Conservation (phyloP, 2,329 filamentous ascomycete species). For the Arthrobotrys conoides region DNA sequence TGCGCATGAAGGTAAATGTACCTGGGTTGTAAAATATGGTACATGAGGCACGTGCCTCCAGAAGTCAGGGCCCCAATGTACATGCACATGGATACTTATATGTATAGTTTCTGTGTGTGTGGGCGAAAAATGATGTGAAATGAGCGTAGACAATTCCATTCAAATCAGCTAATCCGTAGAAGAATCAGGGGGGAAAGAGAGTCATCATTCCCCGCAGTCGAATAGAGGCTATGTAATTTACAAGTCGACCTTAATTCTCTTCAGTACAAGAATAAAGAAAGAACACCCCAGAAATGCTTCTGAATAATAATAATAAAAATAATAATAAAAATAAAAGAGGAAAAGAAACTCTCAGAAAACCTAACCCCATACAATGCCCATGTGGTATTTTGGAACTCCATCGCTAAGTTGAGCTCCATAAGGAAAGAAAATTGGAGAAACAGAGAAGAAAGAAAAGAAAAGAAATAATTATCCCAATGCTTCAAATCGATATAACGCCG, state of each 20-base stretch:
- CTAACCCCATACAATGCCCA: constrained; percentile 50
- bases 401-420: constrained; percentile 48
- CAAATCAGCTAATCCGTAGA: constrained; percentile 5
- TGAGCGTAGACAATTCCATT: constrained; percentile 20
- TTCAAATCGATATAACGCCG: constrained; percentile 43
- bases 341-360: constrained; percentile 30
- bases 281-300: constrained; percentile 36
- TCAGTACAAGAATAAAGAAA: constrained; percentile 10
- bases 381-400: constrained; percentile 61
- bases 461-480: constrained; percentile 11
- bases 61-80: constrained; percentile 40
- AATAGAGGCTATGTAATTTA: constrained; percentile 45
- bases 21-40: background rate
- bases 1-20: constrained; percentile 7
- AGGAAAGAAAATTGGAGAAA: constrained; percentile 4
- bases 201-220: background rate
- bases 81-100: no score
- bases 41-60: constrained; percentile 35
- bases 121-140: background rate
- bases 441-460: constrained; percentile 14
- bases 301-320: background rate
- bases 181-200: constrained; percentile 14
- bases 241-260: constrained; percentile 41
- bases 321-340: no score
- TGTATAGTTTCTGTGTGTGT: no score